A percentile compares a stretch with the other conserved stretches of the same genome.
phyloP scores from a whole-genome alignment of 148 eudicot genomes.

The Simmondsia chinensis region DNA sequence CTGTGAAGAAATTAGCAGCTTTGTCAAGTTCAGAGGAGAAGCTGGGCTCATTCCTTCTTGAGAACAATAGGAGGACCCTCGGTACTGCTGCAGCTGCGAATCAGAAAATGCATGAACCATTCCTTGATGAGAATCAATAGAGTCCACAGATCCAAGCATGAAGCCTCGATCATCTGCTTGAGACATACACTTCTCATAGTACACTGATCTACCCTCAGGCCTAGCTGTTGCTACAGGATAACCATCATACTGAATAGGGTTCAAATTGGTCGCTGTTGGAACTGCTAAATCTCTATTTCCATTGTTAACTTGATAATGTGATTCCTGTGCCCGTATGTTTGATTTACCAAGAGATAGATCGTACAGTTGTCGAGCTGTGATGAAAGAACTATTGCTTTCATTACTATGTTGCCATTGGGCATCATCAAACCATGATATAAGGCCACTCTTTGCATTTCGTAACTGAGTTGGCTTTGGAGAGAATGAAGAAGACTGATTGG shows the following conservation, averaged over 20 bases:
- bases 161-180: constrained; percentile 29
- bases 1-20: constrained; percentile 21
- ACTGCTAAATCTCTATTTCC: constrained; percentile 19
- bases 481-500: constrained; percentile 29
- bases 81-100: constrained; percentile 56
- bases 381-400: constrained; percentile 27
- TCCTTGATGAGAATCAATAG: constrained; percentile 37
- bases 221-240: constrained; percentile 16
- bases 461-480: constrained; percentile 29
- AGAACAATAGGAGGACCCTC: constrained; percentile 39
- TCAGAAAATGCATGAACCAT: constrained; percentile 77
- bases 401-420: constrained; percentile 27
- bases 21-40: constrained; percentile 29
- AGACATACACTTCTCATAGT: constrained; percentile 39
- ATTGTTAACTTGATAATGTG: constrained; percentile 13
- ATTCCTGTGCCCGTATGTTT: constrained; percentile 13
- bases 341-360: constrained; percentile 21
- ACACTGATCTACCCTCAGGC: constrained; percentile 21
- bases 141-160: constrained; percentile 31
- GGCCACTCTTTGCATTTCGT: constrained; percentile 21
- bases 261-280: constrained; percentile 17
- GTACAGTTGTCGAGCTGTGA: constrained; percentile 26
- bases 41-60: constrained; percentile 44
- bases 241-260: constrained; percentile 17
- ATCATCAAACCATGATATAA: constrained; percentile 22